Percentiles rank a stretch among this genome's conserved stretches.
Evolutionary conservation across 257 asterid species (phyloP).

Genomic region (Ajuga chamaepitys): DNA sequence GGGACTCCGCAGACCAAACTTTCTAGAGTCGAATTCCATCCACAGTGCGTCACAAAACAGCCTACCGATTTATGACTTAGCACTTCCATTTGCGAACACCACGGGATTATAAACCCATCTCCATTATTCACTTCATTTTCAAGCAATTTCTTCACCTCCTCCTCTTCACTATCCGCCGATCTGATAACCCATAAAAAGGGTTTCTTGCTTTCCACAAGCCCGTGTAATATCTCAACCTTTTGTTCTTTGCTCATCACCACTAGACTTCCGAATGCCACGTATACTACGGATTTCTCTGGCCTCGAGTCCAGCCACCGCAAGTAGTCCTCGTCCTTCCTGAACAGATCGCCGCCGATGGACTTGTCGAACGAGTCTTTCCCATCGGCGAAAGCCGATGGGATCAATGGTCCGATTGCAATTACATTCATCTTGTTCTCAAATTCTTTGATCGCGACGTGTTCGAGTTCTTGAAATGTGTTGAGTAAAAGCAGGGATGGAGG

Average conservation of each 20-base stretch:
- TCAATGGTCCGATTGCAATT: slow-evolving; percentile 44
- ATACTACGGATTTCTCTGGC: slow-evolving; percentile 33
- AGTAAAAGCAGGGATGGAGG: slow-evolving; percentile 31
- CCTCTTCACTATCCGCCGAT: slow-evolving; percentile 18
- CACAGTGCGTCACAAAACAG: slow-evolving; percentile 59
- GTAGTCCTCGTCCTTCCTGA: slow-evolving; percentile 21
- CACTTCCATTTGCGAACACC: slow-evolving; percentile 57
- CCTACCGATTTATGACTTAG: slow-evolving; percentile 40
- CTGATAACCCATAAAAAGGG: slow-evolving; percentile 46
- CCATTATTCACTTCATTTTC: slow-evolving; percentile 2
- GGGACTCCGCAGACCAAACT: slow-evolving; percentile 49
- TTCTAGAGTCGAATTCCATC: slow-evolving; percentile 68
- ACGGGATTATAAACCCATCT: slow-evolving; percentile 41
- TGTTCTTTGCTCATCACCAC: slow-evolving; percentile 30
- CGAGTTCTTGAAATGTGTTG: slow-evolving; percentile 48
- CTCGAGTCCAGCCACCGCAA: slow-evolving; percentile 39
- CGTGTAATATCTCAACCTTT: slow-evolving; percentile 38
- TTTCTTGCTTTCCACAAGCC: slow-evolving; percentile 22
- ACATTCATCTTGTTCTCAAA: slow-evolving; percentile 19
- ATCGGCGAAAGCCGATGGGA: slow-evolving; percentile 36
- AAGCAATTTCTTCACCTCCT: slow-evolving; percentile 18
- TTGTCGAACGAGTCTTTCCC: slow-evolving; percentile 30
- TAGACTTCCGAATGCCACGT: slow-evolving; percentile 53
- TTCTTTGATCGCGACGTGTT: slow-evolving; percentile 24
- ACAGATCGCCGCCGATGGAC: slow-evolving; percentile 41